These are phyloP conservation scores for Aspergillus mulundensis DNA, from an alignment of 495 filamentous ascomycete species.

Conservation along the genomic window DNA sequence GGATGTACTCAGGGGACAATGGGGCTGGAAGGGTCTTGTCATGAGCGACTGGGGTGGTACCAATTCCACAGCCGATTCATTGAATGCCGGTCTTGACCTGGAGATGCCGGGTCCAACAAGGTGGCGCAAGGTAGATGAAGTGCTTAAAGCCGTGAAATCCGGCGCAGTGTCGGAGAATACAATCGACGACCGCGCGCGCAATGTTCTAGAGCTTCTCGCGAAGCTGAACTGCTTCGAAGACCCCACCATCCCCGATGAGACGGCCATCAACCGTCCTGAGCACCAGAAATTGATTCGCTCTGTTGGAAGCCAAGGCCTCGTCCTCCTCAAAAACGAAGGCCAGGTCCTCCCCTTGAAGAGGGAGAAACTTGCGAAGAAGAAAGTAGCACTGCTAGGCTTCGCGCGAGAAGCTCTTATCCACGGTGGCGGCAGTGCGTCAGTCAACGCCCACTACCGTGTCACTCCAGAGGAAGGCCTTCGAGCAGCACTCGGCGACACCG, in stretches of 20 bases:
- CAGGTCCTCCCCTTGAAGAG: background rate
- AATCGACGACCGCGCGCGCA: slow-evolving; percentile 3
- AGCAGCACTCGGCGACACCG: slow-evolving; percentile 5
- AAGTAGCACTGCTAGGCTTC: slow-evolving; percentile 1
- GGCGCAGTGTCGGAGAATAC: slow-evolving; percentile 1
- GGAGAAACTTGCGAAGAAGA: background rate
- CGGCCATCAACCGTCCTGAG: background rate
- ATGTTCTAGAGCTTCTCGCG: background rate
- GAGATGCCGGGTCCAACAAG: slow-evolving; percentile 64
- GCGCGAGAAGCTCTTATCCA: slow-evolving; percentile 6
- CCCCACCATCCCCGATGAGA: background rate
- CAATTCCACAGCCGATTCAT: slow-evolving; percentile 27
- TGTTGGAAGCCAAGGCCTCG: slow-evolving; percentile 2
- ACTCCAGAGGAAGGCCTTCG: slow-evolving; percentile 6
- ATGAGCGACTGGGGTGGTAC: slow-evolving; percentile 64
- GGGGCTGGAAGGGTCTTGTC: slow-evolving; percentile 58
- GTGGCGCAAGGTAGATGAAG: slow-evolving; percentile 2
- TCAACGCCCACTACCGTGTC: slow-evolving; percentile 5
- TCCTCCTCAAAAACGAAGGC: slow-evolving; percentile 5
- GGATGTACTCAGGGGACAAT: slow-evolving; percentile 57
- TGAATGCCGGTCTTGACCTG: slow-evolving; percentile 58
- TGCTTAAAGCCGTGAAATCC: background rate
- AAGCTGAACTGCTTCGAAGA: slow-evolving; percentile 1
- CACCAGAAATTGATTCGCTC: slow-evolving; percentile 3
- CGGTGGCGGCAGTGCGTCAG: slow-evolving; percentile 3